Evolutionary conservation across 2,329 filamentous ascomycete genomes (phyloP).

Genomic region (Bipolaris victoriae): DNA sequence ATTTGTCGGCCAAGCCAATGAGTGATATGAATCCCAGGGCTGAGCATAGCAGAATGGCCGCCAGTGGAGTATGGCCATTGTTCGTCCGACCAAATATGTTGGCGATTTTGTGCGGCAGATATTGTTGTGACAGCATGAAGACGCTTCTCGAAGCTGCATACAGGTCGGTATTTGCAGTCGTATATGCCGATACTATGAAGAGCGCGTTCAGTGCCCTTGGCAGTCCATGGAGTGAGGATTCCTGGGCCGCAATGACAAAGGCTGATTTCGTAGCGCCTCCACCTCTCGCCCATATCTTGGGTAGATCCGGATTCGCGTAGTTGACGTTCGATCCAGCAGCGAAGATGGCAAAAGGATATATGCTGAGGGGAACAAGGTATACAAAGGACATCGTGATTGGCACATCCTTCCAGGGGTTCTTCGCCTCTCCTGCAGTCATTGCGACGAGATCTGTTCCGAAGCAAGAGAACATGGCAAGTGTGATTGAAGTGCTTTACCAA

Average conservation of each 20-base stretch:
- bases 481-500: slow-evolving; percentile 32
- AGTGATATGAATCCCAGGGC: slow-evolving; percentile 37
- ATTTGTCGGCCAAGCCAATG: slow-evolving; percentile 27
- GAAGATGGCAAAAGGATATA: slow-evolving; percentile 38
- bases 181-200: slow-evolving; percentile 43
- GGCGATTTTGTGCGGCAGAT: slow-evolving; percentile 23
- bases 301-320: slow-evolving; percentile 33
- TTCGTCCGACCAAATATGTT: slow-evolving; percentile 38
- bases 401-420: slow-evolving; percentile 37
- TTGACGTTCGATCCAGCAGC: slow-evolving; percentile 40
- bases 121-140: slow-evolving; percentile 38
- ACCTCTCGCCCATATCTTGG: slow-evolving; percentile 26
- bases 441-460: slow-evolving; percentile 40
- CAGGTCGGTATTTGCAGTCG: slow-evolving; percentile 40
- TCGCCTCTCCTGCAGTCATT: slow-evolving; percentile 42
- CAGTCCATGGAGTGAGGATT: slow-evolving; percentile 30
- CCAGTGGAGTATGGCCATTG: slow-evolving; percentile 38
- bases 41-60: slow-evolving; percentile 38
- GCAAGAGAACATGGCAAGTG: slow-evolving; percentile 42
- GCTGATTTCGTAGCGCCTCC: slow-evolving; percentile 21
- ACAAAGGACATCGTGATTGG: slow-evolving; percentile 42
- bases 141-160: slow-evolving; percentile 40
- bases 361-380: slow-evolving; percentile 35
- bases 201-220: slow-evolving; percentile 34
- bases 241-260: slow-evolving; percentile 36